Evolutionary conservation across 2,329 filamentous ascomycete species (phyloP).

Genomic region (Neoarthrinium moseri): DNA sequence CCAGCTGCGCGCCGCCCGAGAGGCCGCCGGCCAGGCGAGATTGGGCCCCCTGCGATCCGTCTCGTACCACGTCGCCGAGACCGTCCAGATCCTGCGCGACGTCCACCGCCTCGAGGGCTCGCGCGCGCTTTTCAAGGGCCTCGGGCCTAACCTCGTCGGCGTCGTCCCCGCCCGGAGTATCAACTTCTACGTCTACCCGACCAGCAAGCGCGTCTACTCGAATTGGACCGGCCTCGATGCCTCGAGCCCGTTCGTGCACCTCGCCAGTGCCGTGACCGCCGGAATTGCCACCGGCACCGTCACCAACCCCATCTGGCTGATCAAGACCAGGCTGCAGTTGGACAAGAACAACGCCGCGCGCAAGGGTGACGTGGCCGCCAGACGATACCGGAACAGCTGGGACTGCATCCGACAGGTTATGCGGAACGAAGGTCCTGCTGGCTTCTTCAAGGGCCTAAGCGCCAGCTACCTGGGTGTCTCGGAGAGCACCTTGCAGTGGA

Average conservation of each 20-base stretch:
- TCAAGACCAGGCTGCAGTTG: conserved; percentile 90
- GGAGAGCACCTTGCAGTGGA: conserved; percentile 90
- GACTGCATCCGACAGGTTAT: conserved; percentile 86
- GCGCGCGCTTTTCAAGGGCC: conserved; percentile 87
- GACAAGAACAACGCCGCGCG: conserved; percentile 77
- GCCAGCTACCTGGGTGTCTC: conserved; percentile 89
- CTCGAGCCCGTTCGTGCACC: conserved; percentile 73
- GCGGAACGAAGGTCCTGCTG: conserved; percentile 74
- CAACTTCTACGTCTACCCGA: conserved; percentile 93
- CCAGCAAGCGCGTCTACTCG: conserved; percentile 80
- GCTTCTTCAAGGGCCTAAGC: conserved; percentile 86
- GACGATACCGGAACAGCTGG: conserved; percentile 82
- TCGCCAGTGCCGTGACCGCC: conserved; percentile 72
- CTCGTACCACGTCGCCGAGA: conserved; percentile 77
- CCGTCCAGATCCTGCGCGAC: conserved; percentile 77
- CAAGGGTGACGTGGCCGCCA: conserved; percentile 48
- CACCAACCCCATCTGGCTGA: conserved; percentile 94
- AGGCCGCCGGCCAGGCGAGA: conserved; percentile 54
- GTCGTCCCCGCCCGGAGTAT: conserved; percentile 88
- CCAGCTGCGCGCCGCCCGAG: conserved; percentile 68
- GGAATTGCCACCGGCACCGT: conserved; percentile 85
- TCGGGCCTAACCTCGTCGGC: conserved; percentile 86
- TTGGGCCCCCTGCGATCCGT: conserved; percentile 66
- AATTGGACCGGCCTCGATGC: conserved; percentile 70
- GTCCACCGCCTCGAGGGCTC: conserved; percentile 82